Evolutionary conservation across 441 rosid genomes (phyloP).

Genomic region (Aquilaria agallochum): DNA sequence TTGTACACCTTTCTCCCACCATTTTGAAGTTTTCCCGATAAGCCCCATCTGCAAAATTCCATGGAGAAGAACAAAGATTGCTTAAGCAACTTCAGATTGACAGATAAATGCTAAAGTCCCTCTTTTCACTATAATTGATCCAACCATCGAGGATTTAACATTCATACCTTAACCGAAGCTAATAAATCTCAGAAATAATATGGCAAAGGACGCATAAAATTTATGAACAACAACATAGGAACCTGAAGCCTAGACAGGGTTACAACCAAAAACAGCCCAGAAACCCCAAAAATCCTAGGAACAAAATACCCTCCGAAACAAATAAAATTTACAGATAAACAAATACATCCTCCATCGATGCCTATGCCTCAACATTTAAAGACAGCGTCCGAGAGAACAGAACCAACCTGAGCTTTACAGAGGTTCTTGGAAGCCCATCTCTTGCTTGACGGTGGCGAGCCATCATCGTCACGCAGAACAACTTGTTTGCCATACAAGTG

Average conservation of each 20-base stretch:
- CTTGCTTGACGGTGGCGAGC: slow-evolving; percentile 9
- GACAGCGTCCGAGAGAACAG: neutral
- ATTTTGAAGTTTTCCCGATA: slow-evolving; percentile 52
- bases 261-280: neutral
- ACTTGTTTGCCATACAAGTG: slow-evolving; percentile 42
- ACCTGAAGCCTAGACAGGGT: no score
- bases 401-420: slow-evolving; percentile 45
- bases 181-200: neutral
- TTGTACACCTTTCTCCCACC: slow-evolving; percentile 88
- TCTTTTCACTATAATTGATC: neutral
- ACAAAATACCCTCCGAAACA: no score
- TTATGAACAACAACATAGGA: neutral
- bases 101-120: neutral
- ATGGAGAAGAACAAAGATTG: neutral
- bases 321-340: no score
- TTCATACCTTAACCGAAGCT: neutral
- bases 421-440: slow-evolving; percentile 18
- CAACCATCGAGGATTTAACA: neutral
- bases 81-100: neutral
- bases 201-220: neutral
- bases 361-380: no score
- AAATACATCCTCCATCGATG: no score
- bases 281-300: neutral
- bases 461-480: slow-evolving; percentile 21
- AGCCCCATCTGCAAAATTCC: slow-evolving; percentile 33